Evolutionary conservation across 2,329 filamentous ascomycete species (phyloP).

Genomic region (Aspergillus quadricinctus): DNA sequence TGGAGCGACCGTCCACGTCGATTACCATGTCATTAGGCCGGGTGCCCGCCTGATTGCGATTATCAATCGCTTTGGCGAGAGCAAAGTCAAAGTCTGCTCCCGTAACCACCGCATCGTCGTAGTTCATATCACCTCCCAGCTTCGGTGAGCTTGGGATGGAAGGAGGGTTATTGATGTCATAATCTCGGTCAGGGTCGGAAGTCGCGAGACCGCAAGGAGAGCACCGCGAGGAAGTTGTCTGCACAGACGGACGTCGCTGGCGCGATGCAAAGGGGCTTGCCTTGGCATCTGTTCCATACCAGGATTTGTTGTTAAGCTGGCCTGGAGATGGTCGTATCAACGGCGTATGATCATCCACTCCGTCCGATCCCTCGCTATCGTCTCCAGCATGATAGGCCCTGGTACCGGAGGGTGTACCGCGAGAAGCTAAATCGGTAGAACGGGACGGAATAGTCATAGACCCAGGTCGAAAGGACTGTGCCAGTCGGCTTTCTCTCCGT

Average conservation of each 20-base stretch:
- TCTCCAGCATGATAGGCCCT: slow-evolving; percentile 16
- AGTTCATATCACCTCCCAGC: slow-evolving; percentile 48
- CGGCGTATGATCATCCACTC: slow-evolving; percentile 52
- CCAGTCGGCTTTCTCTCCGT: slow-evolving; percentile 51
- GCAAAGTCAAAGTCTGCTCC: slow-evolving; percentile 41
- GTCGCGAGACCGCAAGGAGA: slow-evolving; percentile 25
- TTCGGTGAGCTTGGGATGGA: slow-evolving; percentile 58
- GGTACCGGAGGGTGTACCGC: slow-evolving; percentile 32
- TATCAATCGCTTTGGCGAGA: slow-evolving; percentile 32
- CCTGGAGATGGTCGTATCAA: slow-evolving; percentile 40
- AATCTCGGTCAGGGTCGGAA: slow-evolving; percentile 36
- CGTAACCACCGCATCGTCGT: slow-evolving; percentile 51
- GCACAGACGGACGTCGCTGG: slow-evolving; percentile 23
- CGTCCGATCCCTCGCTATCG: slow-evolving; percentile 28
- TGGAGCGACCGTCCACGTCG: slow-evolving; percentile 37
- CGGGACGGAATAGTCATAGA: slow-evolving; percentile 32
- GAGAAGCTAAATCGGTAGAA: slow-evolving; percentile 40
- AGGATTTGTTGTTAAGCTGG: slow-evolving; percentile 30
- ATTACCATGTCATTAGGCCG: slow-evolving; percentile 40
- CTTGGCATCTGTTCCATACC: slow-evolving; percentile 30
- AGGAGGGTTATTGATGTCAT: slow-evolving; percentile 63
- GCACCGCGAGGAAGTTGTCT: slow-evolving; percentile 26
- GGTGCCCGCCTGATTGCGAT: slow-evolving; percentile 26
- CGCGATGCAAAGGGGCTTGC: slow-evolving; percentile 22
- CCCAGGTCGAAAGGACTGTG: slow-evolving; percentile 36